Evolutionary conservation across 805 yeast genomes (phyloP), one percentile per base, ranked within the genome.

Genomic region (Monosporozyma servazzii): DNA sequence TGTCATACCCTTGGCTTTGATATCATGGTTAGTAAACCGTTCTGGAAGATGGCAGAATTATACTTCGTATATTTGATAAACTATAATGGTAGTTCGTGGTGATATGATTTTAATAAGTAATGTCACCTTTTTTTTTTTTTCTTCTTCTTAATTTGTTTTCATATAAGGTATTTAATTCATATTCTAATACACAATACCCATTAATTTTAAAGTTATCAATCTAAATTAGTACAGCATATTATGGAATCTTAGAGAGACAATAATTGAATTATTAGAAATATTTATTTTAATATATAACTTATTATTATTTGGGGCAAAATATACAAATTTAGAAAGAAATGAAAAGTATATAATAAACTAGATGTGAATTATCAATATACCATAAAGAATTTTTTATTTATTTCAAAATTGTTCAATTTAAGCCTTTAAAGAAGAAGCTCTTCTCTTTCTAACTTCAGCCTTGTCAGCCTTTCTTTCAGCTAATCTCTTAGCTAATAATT

Each of bases 381-480:
- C 44, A 41, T 41, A 18, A 21, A 21, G 23, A 41, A 39, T 39
- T 39, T 41, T 41, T 47, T 25, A 25, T 25, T 25, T 25, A 25
- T 33, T 33, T 30, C 17, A 40, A 47, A 23, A 36, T 39, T 27
- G 31, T 40, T 47, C 27, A 41, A 45, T 31, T 77, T 81, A 84
- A 81, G 90, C 89, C 80, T 86, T 88, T 76, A 93, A 84, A 68
- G 98, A 93, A 71, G 97, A 90, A 76, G 99, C 98, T 84, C 99
- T 89, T 86, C 97, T 89, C 96, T 91, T 91, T 82, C 86, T 89
- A 78, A 86, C 82, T 82, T 89, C 97, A 78, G 96, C 96, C 81
- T 82, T 88, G 79, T 88, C 96, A 74, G 95, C 91, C 83, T 91
- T 91, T 81, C 90, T 88, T 80, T 91, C 97, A 77, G 88, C 86